Evolutionary conservation across 441 rosid genomes (phyloP).

Genomic region (Aquilaria agallochum): DNA sequence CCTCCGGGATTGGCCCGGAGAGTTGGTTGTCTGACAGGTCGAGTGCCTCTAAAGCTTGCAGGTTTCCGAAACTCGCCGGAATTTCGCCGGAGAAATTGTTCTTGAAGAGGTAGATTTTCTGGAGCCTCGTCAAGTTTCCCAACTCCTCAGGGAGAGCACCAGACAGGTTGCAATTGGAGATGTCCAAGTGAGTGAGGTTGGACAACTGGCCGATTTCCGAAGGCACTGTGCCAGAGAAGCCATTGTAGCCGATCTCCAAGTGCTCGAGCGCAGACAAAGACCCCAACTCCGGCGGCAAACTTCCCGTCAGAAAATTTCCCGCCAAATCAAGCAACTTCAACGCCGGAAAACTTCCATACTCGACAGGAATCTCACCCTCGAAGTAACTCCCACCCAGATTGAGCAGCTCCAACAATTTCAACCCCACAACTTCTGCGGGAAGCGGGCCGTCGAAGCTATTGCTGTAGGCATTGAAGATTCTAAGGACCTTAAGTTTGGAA

Average conservation of each 20-base stretch:
- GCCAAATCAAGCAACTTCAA: constrained; percentile 58
- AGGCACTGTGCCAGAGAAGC: constrained; percentile 55
- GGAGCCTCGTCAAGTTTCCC: constrained; percentile 57
- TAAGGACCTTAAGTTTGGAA: constrained; percentile 67
- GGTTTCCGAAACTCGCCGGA: constrained; percentile 50
- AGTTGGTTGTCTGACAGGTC: constrained; percentile 76
- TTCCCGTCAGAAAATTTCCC: constrained; percentile 66
- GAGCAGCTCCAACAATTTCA: constrained; percentile 69
- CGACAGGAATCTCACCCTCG: constrained; percentile 61
- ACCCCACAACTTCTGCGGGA: constrained; percentile 46
- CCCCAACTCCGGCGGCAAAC: constrained; percentile 63
- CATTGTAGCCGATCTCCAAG: constrained; percentile 80
- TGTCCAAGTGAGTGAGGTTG: constrained; percentile 65
- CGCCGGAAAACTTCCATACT: constrained; percentile 48
- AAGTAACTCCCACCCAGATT: constrained; percentile 96
- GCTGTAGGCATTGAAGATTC: constrained; percentile 67
- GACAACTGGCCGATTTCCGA: constrained; percentile 41
- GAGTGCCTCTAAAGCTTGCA: constrained; percentile 41
- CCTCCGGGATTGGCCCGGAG: constrained; percentile 60
- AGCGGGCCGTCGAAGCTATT: constrained; percentile 68
- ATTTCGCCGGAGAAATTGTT: constrained; percentile 64
- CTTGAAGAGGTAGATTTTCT: constrained; percentile 45
- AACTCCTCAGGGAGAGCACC: constrained; percentile 55
- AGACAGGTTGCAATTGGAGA: constrained; percentile 57
- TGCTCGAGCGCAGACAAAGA: constrained; percentile 51